Percentiles rank a stretch among this genome's conserved stretches.
These are phyloP conservation scores for Rhodomyrtus tomentosa DNA, from an alignment of 345 rosid genomes.

Conservation along the genomic window DNA sequence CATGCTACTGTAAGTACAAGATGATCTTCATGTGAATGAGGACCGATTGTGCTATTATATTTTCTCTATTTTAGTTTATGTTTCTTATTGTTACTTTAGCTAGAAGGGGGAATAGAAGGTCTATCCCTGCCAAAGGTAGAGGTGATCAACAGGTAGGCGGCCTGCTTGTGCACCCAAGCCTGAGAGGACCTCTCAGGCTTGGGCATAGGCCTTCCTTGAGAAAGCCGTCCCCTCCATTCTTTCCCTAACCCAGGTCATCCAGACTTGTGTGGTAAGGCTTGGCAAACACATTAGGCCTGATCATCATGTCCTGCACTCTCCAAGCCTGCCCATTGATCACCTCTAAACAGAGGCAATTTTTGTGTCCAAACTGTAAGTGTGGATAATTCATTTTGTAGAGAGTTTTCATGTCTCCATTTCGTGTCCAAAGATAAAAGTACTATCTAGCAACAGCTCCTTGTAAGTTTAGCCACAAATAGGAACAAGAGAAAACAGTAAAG, in stretches of 20 bases:
- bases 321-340: not conserved
- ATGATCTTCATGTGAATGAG: not conserved
- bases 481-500: not conserved
- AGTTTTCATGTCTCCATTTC: not conserved
- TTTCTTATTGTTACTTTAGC: not conserved
- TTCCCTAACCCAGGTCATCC: not conserved
- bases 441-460: not conserved
- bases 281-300: not conserved
- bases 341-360: not conserved
- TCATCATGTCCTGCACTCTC: not conserved
- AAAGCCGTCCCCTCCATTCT: not conserved
- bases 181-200: not conserved
- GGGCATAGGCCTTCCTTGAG: not conserved
- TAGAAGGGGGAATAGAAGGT: not conserved
- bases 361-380: not conserved
- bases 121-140: not conserved
- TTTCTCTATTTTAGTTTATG: not conserved
- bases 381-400: not conserved
- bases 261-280: not conserved
- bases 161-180: not conserved
- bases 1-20: slow-evolving; percentile 22
- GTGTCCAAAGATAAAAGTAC: not conserved
- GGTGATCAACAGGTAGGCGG: not conserved
- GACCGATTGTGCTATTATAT: not conserved
- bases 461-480: not conserved